phyloP scores from a whole-genome alignment of 352 stramenopile species.

The Phytophthora sp. region DNA sequence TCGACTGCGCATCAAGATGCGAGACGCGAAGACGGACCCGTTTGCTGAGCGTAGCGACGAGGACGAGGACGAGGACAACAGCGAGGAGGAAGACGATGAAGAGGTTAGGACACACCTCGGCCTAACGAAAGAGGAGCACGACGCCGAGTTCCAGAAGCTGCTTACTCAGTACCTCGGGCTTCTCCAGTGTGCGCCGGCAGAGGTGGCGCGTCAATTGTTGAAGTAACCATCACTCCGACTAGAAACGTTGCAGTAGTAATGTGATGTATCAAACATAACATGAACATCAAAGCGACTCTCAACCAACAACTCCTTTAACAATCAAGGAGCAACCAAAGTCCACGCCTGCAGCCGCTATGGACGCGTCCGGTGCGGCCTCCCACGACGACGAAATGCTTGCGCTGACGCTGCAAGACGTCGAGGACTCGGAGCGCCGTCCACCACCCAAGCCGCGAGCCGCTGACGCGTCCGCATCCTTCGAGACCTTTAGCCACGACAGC shows the following conservation, averaged over 20 bases:
- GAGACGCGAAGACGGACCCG: constrained; percentile 5
- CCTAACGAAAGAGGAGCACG: constrained; percentile 22
- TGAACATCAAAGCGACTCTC: constrained; percentile 11
- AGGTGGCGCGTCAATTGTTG: constrained; percentile 23
- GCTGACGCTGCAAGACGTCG: constrained; percentile 47
- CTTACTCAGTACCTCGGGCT: constrained; percentile 54
- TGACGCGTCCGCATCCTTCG: constrained; percentile 15
- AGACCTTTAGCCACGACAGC: constrained; percentile 32
- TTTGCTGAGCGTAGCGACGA: constrained; percentile 14
- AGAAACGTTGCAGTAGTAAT: too few relatives aligned
- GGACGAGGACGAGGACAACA: not conserved
- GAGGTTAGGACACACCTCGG: not conserved
- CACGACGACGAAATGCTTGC: constrained; percentile 49
- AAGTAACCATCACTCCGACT: too few relatives aligned
- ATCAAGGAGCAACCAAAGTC: constrained; percentile 16
- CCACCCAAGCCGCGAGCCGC: constrained; percentile 3
- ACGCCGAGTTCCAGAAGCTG: constrained; percentile 46
- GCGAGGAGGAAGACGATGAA: not conserved
- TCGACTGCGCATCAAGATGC: constrained; percentile 28
- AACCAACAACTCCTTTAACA: constrained; percentile 12
- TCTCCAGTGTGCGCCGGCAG: constrained; percentile 40
- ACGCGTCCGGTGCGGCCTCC: constrained; percentile 10
- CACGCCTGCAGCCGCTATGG: constrained; percentile 14
- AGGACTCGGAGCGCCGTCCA: constrained; percentile 27
- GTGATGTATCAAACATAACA: too few relatives aligned